Conservation (phyloP, 495 filamentous ascomycete genomes). For the Penicillium psychrofluorescens region DNA sequence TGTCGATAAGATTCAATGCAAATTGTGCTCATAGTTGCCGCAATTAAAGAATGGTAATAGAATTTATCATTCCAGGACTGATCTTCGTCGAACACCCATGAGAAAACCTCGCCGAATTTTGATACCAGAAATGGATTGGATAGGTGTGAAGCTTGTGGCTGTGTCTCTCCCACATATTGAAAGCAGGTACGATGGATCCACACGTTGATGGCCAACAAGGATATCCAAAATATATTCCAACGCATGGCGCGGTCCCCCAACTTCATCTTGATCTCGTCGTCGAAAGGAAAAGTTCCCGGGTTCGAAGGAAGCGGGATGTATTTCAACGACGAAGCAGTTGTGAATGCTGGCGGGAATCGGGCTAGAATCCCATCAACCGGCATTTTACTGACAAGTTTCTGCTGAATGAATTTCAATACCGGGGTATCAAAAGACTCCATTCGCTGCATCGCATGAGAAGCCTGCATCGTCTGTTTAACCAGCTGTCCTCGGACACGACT, state of each 20-base stretch:
- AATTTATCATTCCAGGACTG: too few species aligned
- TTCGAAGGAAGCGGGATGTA: conserved; percentile 2
- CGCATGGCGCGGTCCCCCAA: background rate
- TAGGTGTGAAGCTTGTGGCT: too few species aligned
- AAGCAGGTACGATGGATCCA: background rate
- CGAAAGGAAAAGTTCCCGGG: background rate
- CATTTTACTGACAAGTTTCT: background rate
- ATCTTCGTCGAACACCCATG: too few species aligned
- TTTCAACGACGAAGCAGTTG: background rate
- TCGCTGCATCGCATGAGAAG: background rate
- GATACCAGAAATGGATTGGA: too few species aligned
- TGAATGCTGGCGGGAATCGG: too few species aligned
- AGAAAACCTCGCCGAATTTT: too few species aligned
- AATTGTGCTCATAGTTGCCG: conserved; percentile 1
- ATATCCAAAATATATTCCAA: background rate
- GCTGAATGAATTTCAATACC: conserved; percentile 1
- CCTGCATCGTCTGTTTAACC: background rate
- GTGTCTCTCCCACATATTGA: too few species aligned
- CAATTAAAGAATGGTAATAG: background rate
- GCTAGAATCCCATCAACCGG: too few species aligned
- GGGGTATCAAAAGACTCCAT: conserved; percentile 3
- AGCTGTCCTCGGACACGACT: background rate
- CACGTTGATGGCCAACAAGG: background rate
- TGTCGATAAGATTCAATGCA: conserved; percentile 12
- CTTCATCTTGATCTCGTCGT: conserved; percentile 1